Conservation (phyloP, 768 basidiomycete species). For the Rhodotorula diobovata region DNA sequence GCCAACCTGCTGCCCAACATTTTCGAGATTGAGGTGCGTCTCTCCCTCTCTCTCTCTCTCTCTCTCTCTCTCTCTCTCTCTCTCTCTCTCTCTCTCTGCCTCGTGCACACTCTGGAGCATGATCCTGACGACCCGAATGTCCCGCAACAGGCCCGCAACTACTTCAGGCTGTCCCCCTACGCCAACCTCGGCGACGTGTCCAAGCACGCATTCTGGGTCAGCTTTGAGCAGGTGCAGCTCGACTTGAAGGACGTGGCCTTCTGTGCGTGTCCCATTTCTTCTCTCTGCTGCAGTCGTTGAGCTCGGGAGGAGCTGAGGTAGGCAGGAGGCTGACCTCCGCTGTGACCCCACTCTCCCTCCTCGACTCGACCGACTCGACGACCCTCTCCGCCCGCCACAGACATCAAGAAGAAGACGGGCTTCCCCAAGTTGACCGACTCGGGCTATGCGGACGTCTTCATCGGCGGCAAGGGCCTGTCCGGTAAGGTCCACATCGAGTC, state of each 20-base stretch:
- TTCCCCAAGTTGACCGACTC: conserved; percentile 65
- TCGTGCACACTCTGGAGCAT: too few species aligned
- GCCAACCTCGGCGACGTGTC: conserved; percentile 39
- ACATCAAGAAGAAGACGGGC: conserved; percentile 44
- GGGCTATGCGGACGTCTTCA: conserved; percentile 75
- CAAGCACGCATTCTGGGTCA: conserved; percentile 5
- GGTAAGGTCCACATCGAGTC: conserved; percentile 53
- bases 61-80: too few species aligned
- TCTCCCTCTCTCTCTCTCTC: background rate
- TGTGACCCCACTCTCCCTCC: too few species aligned
- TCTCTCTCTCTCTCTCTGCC: too few species aligned
- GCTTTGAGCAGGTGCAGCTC: conserved; percentile 70
- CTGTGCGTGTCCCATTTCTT: conserved; percentile 55
- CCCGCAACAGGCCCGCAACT: conserved; percentile 56
- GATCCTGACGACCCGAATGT: background rate
- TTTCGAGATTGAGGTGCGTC: background rate
- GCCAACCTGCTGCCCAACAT: conserved; percentile 58
- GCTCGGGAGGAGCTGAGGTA: too few species aligned
- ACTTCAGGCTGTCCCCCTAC: conserved; percentile 79
- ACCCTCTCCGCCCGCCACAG: background rate
- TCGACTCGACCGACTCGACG: too few species aligned
- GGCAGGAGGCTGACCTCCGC: too few species aligned
- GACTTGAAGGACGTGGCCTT: conserved; percentile 93
- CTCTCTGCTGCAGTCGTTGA: conserved; percentile 24
- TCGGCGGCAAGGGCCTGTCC: conserved; percentile 76